phyloP scores from a whole-genome alignment of 108 stramenopile genomes.

The Poteriospumella lacustris region DNA sequence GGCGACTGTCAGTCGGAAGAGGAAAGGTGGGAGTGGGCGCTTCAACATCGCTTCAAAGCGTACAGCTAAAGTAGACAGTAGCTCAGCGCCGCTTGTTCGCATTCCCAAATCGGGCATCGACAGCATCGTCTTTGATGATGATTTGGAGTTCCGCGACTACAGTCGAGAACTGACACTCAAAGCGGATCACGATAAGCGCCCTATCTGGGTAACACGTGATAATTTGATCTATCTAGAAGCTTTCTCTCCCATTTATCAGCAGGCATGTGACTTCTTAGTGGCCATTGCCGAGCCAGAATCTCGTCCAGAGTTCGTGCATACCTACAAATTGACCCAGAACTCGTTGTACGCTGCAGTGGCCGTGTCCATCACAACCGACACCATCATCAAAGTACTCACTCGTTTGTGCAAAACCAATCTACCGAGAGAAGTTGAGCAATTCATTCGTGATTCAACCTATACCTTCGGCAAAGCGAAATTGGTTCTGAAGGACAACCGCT shows the following conservation, averaged over 20 bases:
- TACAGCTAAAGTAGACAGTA: background rate
- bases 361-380: conserved; percentile 79
- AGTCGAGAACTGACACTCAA: conserved; percentile 23
- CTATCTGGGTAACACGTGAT: conserved; percentile 55
- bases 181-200: conserved; percentile 45
- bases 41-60: background rate
- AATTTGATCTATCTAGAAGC: conserved; percentile 85
- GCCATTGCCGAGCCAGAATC: conserved; percentile 95
- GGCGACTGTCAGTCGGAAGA: background rate
- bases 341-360: conserved; percentile 95
- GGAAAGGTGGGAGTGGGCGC: background rate
- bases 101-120: background rate
- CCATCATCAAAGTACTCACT: conserved; percentile 53
- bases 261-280: conserved; percentile 97
- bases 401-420: conserved; percentile 48
- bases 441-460: conserved; percentile 46
- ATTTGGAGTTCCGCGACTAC: background rate
- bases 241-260: conserved; percentile 77
- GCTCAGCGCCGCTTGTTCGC: background rate
- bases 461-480: conserved; percentile 88
- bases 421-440: conserved; percentile 36
- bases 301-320: conserved; percentile 90
- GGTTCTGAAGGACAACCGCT: conserved; percentile 70
- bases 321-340: conserved; percentile 91
- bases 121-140: background rate